Percentiles rank a stretch among this genome's conserved stretches.
Conservation (phyloP, 352 stramenopile genomes). For the Globisporangium viniferum region DNA sequence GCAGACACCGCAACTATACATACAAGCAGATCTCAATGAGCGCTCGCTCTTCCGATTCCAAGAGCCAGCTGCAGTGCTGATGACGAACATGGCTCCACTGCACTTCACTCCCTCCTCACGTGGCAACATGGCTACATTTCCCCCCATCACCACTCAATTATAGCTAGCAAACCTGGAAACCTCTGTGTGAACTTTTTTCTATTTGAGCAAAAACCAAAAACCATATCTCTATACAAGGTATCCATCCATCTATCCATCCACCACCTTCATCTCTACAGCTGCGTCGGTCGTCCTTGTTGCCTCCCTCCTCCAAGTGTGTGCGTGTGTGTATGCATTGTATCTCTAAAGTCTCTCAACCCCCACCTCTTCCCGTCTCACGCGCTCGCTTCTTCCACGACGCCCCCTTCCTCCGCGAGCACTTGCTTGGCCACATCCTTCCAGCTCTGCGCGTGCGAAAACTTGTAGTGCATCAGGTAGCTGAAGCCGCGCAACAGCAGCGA, state of each 20-base stretch:
- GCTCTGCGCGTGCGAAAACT: constrained; percentile 82
- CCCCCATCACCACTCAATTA: neutral
- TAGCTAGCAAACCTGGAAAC: neutral
- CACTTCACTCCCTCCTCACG: too few species aligned
- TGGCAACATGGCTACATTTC: too few species aligned
- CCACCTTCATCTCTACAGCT: neutral
- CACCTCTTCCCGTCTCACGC: neutral
- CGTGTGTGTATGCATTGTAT: neutral
- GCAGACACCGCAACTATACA: too few species aligned
- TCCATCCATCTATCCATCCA: neutral
- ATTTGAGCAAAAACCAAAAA: neutral
- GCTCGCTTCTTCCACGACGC: neutral
- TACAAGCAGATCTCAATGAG: too few species aligned
- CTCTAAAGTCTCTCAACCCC: neutral
- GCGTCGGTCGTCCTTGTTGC: neutral
- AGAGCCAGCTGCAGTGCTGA: too few species aligned
- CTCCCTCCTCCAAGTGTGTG: neutral
- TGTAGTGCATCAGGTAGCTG: constrained; percentile 82
- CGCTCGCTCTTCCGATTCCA: too few species aligned
- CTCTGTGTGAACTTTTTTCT: neutral
- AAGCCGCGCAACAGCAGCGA: constrained; percentile 84
- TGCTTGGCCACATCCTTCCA: constrained; percentile 69
- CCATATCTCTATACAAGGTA: neutral
- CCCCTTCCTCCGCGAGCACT: constrained; percentile 47
- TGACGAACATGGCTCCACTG: too few species aligned